A percentile compares a stretch with the other conserved stretches of the same genome.
phyloP scores from a whole-genome alignment of 2,329 filamentous ascomycete genomes.

The Neofusicoccum ribis region DNA sequence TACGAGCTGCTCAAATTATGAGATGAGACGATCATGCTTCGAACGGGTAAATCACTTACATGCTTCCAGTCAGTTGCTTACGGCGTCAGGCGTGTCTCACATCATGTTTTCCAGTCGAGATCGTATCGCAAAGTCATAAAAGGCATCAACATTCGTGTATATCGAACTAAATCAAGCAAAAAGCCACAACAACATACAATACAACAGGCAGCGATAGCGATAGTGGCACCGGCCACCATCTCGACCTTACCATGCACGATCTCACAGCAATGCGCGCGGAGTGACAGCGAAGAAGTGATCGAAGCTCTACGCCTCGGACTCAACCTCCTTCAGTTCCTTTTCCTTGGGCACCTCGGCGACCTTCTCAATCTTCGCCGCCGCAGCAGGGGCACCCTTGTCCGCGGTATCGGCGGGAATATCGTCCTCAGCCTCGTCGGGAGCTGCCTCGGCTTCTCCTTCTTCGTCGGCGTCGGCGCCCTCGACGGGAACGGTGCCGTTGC shows the following conservation, averaged over 20 bases:
- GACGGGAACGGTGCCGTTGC: slow-evolving; percentile 27
- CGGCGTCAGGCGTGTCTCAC: no score
- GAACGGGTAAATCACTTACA: no score
- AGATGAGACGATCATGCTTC: no score
- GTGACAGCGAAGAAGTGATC: background rate
- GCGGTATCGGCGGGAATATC: slow-evolving; percentile 29
- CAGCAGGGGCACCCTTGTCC: slow-evolving; percentile 30
- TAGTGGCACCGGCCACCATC: background rate
- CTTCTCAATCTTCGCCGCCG: slow-evolving; percentile 31
- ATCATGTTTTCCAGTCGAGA: background rate
- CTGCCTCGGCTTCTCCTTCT: slow-evolving; percentile 20
- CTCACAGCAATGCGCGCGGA: no score
- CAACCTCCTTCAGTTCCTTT: slow-evolving; percentile 30
- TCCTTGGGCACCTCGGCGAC: slow-evolving; percentile 32
- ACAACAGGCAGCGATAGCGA: background rate
- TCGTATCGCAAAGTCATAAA: background rate
- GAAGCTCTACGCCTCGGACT: slow-evolving; percentile 26
- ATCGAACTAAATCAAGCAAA: slow-evolving; percentile 6
- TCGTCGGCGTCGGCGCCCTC: slow-evolving; percentile 26
- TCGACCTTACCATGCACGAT: background rate
- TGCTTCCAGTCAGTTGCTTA: no score
- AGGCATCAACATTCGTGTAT: slow-evolving; percentile 11
- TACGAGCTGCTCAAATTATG: no score
- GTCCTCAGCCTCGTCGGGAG: slow-evolving; percentile 26
- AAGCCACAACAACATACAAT: slow-evolving; percentile 10